Evolutionary conservation across 208 protist genomes (phyloP).

Genomic region (Trypanosoma rangeli): DNA sequence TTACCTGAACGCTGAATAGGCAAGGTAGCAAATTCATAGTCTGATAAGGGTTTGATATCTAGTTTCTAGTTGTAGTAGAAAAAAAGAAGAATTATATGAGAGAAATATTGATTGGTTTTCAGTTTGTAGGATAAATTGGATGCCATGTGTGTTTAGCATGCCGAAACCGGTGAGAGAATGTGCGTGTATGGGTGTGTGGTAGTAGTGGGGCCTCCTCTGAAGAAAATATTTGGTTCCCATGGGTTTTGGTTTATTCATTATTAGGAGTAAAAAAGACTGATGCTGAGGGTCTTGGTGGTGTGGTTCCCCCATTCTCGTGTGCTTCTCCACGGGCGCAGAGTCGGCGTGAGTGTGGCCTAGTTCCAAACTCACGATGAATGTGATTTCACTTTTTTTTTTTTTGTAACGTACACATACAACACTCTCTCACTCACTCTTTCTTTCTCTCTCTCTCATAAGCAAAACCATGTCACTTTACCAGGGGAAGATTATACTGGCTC

Average conservation of each 20-base stretch:
- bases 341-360: background rate
- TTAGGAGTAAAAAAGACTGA: background rate
- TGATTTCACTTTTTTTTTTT: constrained; percentile 9
- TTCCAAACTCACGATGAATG: background rate
- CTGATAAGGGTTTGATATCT: background rate
- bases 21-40: background rate
- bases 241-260: background rate
- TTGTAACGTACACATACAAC: background rate
- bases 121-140: background rate
- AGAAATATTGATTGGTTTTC: constrained; percentile 8
- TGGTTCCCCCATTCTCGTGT: background rate
- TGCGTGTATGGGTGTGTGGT: background rate
- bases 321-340: background rate
- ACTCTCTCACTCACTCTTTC: constrained; percentile 21
- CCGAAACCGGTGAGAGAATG: background rate
- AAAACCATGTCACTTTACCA: constrained; percentile 47
- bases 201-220: background rate
- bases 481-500: constrained; percentile 89
- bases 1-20: constrained; percentile 88
- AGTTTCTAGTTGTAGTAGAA: background rate
- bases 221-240: background rate
- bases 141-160: background rate
- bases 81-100: background rate
- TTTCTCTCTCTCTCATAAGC: constrained; percentile 20
- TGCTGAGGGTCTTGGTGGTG: background rate